A percentile compares a stretch with the other conserved stretches of the same genome.
phyloP scores from a whole-genome alignment of 2,329 filamentous ascomycete species.

The Diaporthe sp. region DNA sequence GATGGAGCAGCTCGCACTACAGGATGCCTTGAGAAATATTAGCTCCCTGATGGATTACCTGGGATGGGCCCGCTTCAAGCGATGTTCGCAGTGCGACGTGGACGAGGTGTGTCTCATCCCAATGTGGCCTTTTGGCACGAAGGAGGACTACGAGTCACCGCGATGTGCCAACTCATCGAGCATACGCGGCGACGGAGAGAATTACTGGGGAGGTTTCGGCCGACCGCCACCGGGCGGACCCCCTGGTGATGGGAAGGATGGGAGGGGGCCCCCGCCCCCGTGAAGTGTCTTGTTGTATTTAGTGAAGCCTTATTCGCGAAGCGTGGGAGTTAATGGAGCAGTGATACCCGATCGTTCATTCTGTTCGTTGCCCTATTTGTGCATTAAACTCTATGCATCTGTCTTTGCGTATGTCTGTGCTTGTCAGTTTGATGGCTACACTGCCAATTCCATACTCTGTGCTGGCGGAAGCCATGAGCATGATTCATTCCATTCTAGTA shows the following conservation, averaged over 20 bases:
- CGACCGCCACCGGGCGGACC: neutral
- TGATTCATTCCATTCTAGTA: neutral
- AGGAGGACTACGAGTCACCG: conserved; percentile 36
- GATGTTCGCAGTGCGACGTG: conserved; percentile 35
- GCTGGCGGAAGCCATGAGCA: neutral
- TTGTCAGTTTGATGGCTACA: no score
- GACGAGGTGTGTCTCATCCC: conserved; percentile 38
- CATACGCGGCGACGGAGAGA: conserved; percentile 23
- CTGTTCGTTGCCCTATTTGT: no score
- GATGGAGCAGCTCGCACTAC: neutral
- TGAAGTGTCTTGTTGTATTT: neutral
- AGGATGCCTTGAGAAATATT: conserved; percentile 2
- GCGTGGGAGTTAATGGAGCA: neutral
- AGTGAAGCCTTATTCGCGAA: neutral
- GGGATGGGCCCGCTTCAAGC: conserved; percentile 38
- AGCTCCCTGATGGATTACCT: conserved; percentile 31
- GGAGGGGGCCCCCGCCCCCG: neutral
- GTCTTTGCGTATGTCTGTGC: no score
- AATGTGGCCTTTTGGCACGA: conserved; percentile 38
- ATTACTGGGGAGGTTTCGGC: conserved; percentile 34
- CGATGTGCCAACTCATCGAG: conserved; percentile 36
- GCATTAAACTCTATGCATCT: no score
- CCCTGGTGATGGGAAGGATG: conserved; percentile 20
- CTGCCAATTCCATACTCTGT: no score
- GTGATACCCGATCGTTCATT: neutral